Evolutionary conservation across 305 asterid genomes (phyloP).

Genomic region (Fraxinus paxiana): DNA sequence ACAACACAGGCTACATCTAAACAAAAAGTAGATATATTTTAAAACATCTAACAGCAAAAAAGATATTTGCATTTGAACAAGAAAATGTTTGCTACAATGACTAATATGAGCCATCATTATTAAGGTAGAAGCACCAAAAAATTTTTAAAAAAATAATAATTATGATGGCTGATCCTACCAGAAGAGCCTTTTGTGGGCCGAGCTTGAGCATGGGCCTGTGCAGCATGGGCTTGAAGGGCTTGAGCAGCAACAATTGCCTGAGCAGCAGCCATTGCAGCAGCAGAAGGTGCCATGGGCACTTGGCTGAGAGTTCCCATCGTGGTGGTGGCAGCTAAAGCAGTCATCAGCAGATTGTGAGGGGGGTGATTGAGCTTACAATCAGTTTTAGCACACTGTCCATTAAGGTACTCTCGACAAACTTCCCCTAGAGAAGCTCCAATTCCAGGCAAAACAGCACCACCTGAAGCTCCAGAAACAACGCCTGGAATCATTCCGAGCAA

Average conservation of each 20-base stretch:
- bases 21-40: neutral
- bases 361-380: slow-evolving; percentile 85
- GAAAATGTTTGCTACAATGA: slow-evolving; percentile 1
- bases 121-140: neutral
- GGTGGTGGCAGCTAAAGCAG: slow-evolving; percentile 71
- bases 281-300: slow-evolving; percentile 98
- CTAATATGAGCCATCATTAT: neutral
- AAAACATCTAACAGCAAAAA: neutral
- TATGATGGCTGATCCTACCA: slow-evolving; percentile 37
- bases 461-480: slow-evolving; percentile 77
- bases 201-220: slow-evolving; percentile 86
- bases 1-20: neutral
- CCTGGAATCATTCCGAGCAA: slow-evolving; percentile 96
- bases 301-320: slow-evolving; percentile 79
- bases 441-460: slow-evolving; percentile 91
- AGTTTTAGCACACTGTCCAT: slow-evolving; percentile 74
- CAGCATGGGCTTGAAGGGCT: slow-evolving; percentile 98
- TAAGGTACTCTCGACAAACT: slow-evolving; percentile 83
- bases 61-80: neutral
- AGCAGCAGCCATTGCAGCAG: slow-evolving; percentile 99
- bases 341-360: slow-evolving; percentile 77
- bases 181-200: slow-evolving; percentile 54
- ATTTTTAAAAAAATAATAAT: neutral
- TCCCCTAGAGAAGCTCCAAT: slow-evolving; percentile 87
- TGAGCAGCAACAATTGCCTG: slow-evolving; percentile 99